Evolutionary conservation across 352 stramenopile species (phyloP), one percentile per base, ranked within the genome.

Genomic region (Phytopythium kandeliae): DNA sequence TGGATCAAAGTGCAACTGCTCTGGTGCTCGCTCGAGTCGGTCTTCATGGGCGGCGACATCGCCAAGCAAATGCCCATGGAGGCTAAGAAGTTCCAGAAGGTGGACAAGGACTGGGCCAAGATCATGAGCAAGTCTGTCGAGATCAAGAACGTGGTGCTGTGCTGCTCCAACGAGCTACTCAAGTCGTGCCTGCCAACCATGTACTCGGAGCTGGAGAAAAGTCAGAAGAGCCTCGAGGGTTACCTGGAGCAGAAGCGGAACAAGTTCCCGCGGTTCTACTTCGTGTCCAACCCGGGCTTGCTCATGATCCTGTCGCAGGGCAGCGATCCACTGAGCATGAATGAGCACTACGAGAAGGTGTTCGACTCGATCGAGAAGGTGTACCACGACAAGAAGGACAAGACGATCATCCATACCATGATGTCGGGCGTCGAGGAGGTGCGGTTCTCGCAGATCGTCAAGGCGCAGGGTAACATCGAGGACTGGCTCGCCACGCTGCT

Each of bases 1-100:
- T 99, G 97, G 96, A 95, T 98, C 57, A 98, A 98, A 61, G 96
- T 99, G 35, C 97, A 99, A 71, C 97, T 98, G 78, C 80, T 99
- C 44, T 99, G 96, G 96, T 98, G 92, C 58, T 98, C 92, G 19
- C 85, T 99, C 4, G 97, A 99, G 67, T 98, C 91, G 16, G 96
- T 99, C 15, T 99, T 99, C 51, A 98, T 95, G 3, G 96, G 96
- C 38, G 97, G 97, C 51, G 97, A 99, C 74, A 99, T 99, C 59
- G 95, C 96, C 9, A 99, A 99, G 68, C 96, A 99, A 65, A 96
- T 99, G 85, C 97, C 97, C 3, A 93, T 98, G 48, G 96, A 99
- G 74, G 96, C 97, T 0, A 98, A 98, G 55, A 98, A 98, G 62
- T 99, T 98, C 71, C 82, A 95, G 37, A 98, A 98, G 58, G 86